A percentile compares a stretch with the other conserved stretches of the same genome.
Evolutionary conservation across 2,329 filamentous ascomycete species (phyloP).

Genomic region (Cadophora luteo-olivacea): DNA sequence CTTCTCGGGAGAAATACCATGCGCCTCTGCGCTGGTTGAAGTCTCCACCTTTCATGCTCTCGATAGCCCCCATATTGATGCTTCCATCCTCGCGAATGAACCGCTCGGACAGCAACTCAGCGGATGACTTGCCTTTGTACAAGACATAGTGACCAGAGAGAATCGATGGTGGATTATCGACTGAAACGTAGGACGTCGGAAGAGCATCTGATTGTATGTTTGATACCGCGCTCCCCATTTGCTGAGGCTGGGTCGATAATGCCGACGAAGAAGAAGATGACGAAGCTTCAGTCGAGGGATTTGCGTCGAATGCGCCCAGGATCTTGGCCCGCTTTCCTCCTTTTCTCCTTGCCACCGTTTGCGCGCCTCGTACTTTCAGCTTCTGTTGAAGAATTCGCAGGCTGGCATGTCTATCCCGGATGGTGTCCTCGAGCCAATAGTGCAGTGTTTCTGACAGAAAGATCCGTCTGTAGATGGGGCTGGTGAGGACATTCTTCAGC

Average conservation of each 20-base stretch:
- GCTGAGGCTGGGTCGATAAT: not conserved
- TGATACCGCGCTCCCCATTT: not conserved
- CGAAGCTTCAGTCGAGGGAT: not conserved
- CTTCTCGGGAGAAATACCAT: not conserved
- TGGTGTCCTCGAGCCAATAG: not conserved
- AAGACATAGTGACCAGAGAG: not conserved
- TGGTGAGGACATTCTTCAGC: not conserved
- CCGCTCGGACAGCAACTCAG: not conserved
- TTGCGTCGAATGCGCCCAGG: not conserved
- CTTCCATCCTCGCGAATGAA: constrained; percentile 3
- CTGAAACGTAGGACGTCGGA: not conserved
- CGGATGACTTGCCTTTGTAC: constrained; percentile 1
- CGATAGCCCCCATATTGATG: not conserved
- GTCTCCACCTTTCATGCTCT: not conserved
- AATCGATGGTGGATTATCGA: not conserved
- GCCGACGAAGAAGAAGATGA: too few relatives aligned
- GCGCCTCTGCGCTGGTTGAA: not conserved
- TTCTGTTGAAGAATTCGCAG: not conserved
- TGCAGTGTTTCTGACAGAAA: not conserved
- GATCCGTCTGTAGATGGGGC: not conserved
- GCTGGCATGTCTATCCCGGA: not conserved
- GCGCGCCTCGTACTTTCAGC: not conserved
- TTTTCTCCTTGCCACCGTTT: not conserved
- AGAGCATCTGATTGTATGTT: not conserved
- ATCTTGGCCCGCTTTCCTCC: not conserved